Base-by-base conservation (phyloP, 768 basidiomycete genomes). In the Mycena metata region DNA sequence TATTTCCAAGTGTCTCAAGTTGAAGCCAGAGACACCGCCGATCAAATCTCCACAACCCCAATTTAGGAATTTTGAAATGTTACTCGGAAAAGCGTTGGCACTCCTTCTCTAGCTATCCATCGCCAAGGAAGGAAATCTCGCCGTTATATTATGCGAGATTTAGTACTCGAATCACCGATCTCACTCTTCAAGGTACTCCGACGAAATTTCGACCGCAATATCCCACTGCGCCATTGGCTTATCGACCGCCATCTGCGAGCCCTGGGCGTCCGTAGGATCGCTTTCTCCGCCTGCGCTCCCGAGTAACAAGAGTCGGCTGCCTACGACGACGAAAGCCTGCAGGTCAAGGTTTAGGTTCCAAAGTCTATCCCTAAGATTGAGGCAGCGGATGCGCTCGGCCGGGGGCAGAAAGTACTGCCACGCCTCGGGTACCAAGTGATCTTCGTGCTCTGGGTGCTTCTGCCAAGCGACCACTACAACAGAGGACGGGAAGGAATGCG, bases 401-500 rank as follows among this genome's bases (percentile, higher is more conserved):
- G 77, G 76, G 6, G 64, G 71, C 4, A 76, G 64, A 19, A 66
- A 33, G 30, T 76, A 73, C 41, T 72, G 71, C 71, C 74, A 78
- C 0, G 75, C 46, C 52, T 79, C 77, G 0, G 75, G 76, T 2
- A 60, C 60, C 33, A 71, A 23, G n/a, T 13, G 24, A 2, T 39
- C 56, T 23, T 57, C 36, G 4, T 59, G 42, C 12, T 19, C 52
- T 5, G 39, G 26, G 6, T 68, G 57, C 41, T 56, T 51, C 11
- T 75, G 39, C 75, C 75, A 79, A 0, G 61, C 71, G 41, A 76
- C 74, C 15, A 79, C 62, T 13, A 77, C 55, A 24, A 73, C 63
- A 2, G 70, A 76, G 11, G 42, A 12, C 2, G 41, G 56, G 42
- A 57, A 57, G 16, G 13, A 21, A 4, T 24, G 41, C 7, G 56